These are phyloP conservation scores for Serendipita sp. DNA, from an alignment of 768 basidiomycete species.

Conservation along the genomic window DNA sequence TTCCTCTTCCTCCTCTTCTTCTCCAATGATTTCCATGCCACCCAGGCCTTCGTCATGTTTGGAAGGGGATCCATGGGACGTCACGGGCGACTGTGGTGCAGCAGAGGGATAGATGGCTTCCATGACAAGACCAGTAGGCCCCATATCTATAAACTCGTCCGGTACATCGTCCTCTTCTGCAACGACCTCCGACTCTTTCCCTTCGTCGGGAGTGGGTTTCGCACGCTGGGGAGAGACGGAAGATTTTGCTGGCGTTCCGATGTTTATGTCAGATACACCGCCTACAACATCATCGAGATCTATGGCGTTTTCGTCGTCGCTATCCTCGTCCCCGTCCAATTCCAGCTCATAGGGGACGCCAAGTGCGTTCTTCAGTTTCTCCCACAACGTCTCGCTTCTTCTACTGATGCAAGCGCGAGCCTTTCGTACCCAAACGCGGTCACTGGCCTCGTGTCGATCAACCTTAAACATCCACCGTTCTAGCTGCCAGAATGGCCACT, in stretches of 20 bases:
- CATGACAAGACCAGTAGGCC: constrained; percentile 21
- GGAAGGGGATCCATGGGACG: constrained; percentile 4
- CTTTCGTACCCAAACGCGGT: constrained; percentile 55
- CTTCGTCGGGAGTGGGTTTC: constrained; percentile 11
- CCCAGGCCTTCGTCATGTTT: constrained; percentile 7
- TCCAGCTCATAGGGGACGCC: constrained; percentile 71
- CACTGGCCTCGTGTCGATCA: constrained; percentile 45
- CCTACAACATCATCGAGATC: constrained; percentile 6
- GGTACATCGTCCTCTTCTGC: background rate
- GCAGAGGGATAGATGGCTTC: constrained; percentile 15
- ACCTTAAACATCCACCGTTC: constrained; percentile 47
- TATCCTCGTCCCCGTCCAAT: constrained; percentile 20
- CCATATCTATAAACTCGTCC: constrained; percentile 11
- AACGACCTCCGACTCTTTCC: constrained; percentile 10
- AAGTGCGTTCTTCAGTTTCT: constrained; percentile 71
- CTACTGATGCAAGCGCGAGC: constrained; percentile 59
- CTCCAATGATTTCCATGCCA: constrained; percentile 11
- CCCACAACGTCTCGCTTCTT: constrained; percentile 80
- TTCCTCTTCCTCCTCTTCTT: constrained; percentile 19
- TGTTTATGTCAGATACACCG: background rate
- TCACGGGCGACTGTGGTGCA: background rate
- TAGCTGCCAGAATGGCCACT: constrained; percentile 61
- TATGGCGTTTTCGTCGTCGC: constrained; percentile 31
- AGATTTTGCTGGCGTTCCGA: background rate
- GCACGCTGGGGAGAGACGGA: background rate